Evolutionary conservation across 495 filamentous ascomycete genomes (phyloP), one percentile per base, ranked within the genome.

Genomic region (Sabuloglossum arenarium): DNA sequence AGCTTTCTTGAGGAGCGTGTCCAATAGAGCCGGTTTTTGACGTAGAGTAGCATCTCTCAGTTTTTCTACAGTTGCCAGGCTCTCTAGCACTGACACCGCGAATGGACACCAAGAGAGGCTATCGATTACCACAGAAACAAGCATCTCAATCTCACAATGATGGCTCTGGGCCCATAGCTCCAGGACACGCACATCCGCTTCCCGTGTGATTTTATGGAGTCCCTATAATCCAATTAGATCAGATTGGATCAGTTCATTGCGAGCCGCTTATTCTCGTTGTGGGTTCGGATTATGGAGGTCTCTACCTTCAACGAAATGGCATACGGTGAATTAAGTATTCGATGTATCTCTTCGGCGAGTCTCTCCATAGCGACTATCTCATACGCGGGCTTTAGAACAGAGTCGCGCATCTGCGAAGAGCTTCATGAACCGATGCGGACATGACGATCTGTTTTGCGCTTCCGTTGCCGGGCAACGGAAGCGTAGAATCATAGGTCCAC

Each of bases 61-160:
- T 0, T 24, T 16, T 3, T 58, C 53, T 21, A 64, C 56, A 19
- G 28, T 51, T 51, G 63, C 73, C 34, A 77, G 68, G 12, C 53
- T 60, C 3, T 61, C 29, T 21, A 78, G 55, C 10, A 77, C 49
- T 19, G 65, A 63, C 30, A 76, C 52, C 16, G 69, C 66, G 28
- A 67, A 65, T 1, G 64, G 64, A 32, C 70, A 73, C 42, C 62
- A 67, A 6, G 72, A 67, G 9, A 75, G 60, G 8, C 68, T 66
- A 45, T 77, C 73, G 16, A 76, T 61, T 37, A 75, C 58, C 37
- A 70, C 61, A 37, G 70, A 65, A 25, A 62, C 69, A 14, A 78
- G 54, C 28, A 65, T 51, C 1, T 64, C 66, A 23, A 74, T 60
- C 56, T 75, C 71, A 57, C 75, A 76, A 29, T 66, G 67, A 58